Conservation (phyloP, 768 basidiomycete genomes). For the Pleurotus cornucopiae region DNA sequence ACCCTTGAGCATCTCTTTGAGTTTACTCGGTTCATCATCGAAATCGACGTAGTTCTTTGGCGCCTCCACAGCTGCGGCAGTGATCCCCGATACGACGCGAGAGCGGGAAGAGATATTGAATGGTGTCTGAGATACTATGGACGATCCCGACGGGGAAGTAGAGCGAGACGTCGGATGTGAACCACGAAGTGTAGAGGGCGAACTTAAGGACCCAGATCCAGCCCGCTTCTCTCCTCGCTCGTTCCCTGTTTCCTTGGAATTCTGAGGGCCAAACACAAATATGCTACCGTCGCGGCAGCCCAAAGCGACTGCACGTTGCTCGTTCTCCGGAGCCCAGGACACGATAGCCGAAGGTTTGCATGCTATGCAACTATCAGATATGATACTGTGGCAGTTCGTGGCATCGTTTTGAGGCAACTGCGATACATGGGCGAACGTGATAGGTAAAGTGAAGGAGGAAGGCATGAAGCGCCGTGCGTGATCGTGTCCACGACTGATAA, state of each 20-base stretch:
- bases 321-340: neutral
- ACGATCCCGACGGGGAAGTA: slow-evolving; percentile 34
- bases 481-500: too few relatives aligned
- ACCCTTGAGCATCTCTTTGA: slow-evolving; percentile 70
- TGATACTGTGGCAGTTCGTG: neutral
- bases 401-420: neutral
- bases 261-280: slow-evolving; percentile 31
- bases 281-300: slow-evolving; percentile 42
- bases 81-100: slow-evolving; percentile 68
- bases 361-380: neutral
- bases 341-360: neutral
- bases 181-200: slow-evolving; percentile 15
- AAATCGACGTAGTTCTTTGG: slow-evolving; percentile 78
- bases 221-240: slow-evolving; percentile 9
- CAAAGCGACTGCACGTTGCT: slow-evolving; percentile 19
- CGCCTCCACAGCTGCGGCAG: slow-evolving; percentile 67
- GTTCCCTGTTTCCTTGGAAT: slow-evolving; percentile 11
- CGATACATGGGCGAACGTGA: neutral
- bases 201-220: slow-evolving; percentile 12
- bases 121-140: slow-evolving; percentile 30
- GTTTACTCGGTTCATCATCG: slow-evolving; percentile 73
- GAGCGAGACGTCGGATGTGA: slow-evolving; percentile 29
- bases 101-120: slow-evolving; percentile 55
- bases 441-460: neutral
- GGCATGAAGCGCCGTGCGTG: neutral